Evolutionary conservation across 2,329 filamentous ascomycete genomes (phyloP), one percentile per base, ranked within the genome.

Genomic region (Phialemonium atrogriseum): DNA sequence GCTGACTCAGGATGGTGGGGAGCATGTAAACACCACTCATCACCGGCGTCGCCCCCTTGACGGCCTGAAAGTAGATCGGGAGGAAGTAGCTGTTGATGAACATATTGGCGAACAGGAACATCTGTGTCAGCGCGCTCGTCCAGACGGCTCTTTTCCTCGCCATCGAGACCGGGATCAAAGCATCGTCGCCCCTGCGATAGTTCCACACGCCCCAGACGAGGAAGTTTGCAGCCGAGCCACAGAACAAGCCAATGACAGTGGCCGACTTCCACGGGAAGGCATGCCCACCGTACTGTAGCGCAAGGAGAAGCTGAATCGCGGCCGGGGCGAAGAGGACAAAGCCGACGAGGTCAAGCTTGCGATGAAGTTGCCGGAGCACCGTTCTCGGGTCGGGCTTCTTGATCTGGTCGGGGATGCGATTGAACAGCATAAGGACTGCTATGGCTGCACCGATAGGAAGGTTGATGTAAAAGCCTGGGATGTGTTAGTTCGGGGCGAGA

Each of bases 381-480:
- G 31, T 30, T 17, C 44, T 42, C 4, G 53, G 32, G 10, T 42
- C 48, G 2, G 44, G 44, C 35, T 58, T 61, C 23, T 38, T 14
- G 9, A 46, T 46, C 26, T 55, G 53, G 11, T 63, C 58, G 10
- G 60, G 62, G 9, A 62, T 50, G 27, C 46, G 42, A 14, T 58
- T 36, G 8, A 59, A 32, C 2, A 50, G 13, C 7, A 65, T 28
- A 9, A 52, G 43, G 5, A 49, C 5, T 7, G 48, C 59, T 3
- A 58, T 50, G 10, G 60, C 11, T 3, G 41, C 55, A 4, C 62
- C 62, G 17, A 66, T 27, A 1, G 64, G 64, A 5, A 69, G 51
- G 41, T 68, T 68, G 50, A 68, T 52, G 38, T 60, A 67, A 42
- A 66, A 67, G 32, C 57, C 57, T 55, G 23, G 11, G 27, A 5